Percentiles rank a stretch among this genome's conserved stretches.
These are phyloP conservation scores for Acrasis kona DNA, from an alignment of 78 protist species.

Conservation along the genomic window DNA sequence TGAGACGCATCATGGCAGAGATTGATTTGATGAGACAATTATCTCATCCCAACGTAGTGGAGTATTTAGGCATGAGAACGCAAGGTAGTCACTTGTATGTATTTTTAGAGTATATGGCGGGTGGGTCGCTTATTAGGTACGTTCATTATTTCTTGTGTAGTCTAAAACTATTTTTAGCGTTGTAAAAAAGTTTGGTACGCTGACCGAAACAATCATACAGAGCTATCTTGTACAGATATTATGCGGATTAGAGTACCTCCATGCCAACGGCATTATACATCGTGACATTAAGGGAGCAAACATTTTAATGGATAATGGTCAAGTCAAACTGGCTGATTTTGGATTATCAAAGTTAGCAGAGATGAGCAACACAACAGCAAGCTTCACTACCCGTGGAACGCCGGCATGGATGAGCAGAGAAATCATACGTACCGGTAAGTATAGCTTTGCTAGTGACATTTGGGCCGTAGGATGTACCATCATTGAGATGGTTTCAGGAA, in stretches of 20 bases:
- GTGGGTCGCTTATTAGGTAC: slow-evolving; percentile 20
- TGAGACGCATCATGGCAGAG: slow-evolving; percentile 31
- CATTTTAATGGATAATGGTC: slow-evolving; percentile 29
- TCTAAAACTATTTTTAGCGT: slow-evolving; percentile 11
- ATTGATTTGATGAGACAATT: slow-evolving; percentile 46
- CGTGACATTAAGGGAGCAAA: slow-evolving; percentile 51
- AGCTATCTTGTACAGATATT: background rate
- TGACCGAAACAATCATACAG: background rate
- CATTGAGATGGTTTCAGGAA: slow-evolving; percentile 30
- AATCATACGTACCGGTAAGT: slow-evolving; percentile 47
- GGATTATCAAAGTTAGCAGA: slow-evolving; percentile 33
- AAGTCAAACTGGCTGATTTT: slow-evolving; percentile 60
- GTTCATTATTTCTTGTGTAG: too few species aligned
- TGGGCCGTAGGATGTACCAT: slow-evolving; percentile 35
- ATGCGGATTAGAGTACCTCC: slow-evolving; percentile 8
- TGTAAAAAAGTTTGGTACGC: slow-evolving; percentile 8
- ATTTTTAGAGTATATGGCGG: slow-evolving; percentile 23
- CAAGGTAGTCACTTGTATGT: slow-evolving; percentile 2
- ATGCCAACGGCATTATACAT: slow-evolving; percentile 16
- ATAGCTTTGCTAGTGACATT: background rate
- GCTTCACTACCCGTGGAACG: slow-evolving; percentile 9
- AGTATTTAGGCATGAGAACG: slow-evolving; percentile 30
- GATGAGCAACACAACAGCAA: background rate
- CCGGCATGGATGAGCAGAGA: slow-evolving; percentile 76
- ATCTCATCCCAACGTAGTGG: slow-evolving; percentile 49